These are phyloP conservation scores for Carex pumila DNA, from an alignment of 176 grass and related monocot genomes.

Conservation along the genomic window DNA sequence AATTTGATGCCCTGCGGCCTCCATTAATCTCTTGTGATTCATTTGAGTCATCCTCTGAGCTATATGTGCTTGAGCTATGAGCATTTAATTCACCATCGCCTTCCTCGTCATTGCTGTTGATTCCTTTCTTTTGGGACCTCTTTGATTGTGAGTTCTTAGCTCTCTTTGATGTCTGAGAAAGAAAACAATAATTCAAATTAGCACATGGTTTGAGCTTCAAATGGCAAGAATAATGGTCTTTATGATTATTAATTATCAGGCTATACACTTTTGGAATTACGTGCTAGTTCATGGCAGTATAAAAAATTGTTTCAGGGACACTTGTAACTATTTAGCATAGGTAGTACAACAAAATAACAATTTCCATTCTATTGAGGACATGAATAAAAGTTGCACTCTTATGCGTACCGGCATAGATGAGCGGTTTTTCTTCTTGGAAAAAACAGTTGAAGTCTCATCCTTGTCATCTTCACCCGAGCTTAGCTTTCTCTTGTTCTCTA, in stretches of 20 bases:
- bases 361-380: not conserved
- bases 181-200: not conserved
- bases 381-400: slow-evolving; percentile 1
- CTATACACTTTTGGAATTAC: slow-evolving; percentile 20
- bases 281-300: not conserved
- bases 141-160: slow-evolving; percentile 37
- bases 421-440: slow-evolving; percentile 40
- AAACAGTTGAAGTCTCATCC: slow-evolving; percentile 20
- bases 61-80: slow-evolving; percentile 49
- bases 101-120: slow-evolving; percentile 31
- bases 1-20: slow-evolving; percentile 38
- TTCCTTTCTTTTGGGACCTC: slow-evolving; percentile 44
- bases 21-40: slow-evolving; percentile 39
- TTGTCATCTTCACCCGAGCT: slow-evolving; percentile 25
- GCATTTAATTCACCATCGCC: slow-evolving; percentile 34
- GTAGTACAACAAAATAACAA: not conserved
- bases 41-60: slow-evolving; percentile 63
- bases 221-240: not conserved
- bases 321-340: not conserved
- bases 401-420: slow-evolving; percentile 24
- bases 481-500: slow-evolving; percentile 37
- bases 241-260: not conserved
- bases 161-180: slow-evolving; percentile 43
- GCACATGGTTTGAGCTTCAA: not conserved
- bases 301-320: not conserved